These are phyloP conservation scores for Tolypocladium nubicola DNA, from an alignment of 2,329 filamentous ascomycete species.

Conservation along the genomic window DNA sequence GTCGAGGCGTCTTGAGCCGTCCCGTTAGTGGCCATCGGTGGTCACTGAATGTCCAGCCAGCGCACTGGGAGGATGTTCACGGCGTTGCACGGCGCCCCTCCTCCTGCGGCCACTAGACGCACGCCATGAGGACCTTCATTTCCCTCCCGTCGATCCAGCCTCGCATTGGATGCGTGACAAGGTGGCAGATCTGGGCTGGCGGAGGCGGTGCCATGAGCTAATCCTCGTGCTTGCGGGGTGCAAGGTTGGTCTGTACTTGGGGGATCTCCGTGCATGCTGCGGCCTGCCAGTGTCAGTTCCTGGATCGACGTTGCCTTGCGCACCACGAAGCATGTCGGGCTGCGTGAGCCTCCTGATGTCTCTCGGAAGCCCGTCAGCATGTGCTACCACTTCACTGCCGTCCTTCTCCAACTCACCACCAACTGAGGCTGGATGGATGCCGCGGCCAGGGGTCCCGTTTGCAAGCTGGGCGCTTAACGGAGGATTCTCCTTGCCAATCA, in stretches of 20 bases:
- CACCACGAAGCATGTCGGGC: background rate
- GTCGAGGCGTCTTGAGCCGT: background rate
- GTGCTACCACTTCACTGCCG: background rate
- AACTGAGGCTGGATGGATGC: background rate
- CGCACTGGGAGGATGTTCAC: background rate
- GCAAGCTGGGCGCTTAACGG: background rate
- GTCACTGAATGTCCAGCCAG: background rate
- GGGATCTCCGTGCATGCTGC: background rate
- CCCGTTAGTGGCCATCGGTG: background rate
- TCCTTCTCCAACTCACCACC: background rate
- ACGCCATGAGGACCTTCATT: conserved; percentile 5
- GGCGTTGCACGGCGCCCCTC: background rate
- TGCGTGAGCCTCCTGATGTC: background rate
- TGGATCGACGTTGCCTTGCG: background rate
- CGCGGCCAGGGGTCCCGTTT: background rate
- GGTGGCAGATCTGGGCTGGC: background rate
- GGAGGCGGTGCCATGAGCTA: background rate
- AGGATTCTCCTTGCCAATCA: background rate
- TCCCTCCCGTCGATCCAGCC: conserved; percentile 3
- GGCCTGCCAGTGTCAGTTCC: background rate
- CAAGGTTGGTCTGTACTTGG: background rate
- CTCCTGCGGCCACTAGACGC: conserved; percentile 2
- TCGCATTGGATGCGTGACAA: conserved; percentile 2
- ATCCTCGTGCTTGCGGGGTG: background rate
- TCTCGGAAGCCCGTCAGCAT: background rate